phyloP scores from a whole-genome alignment of 805 yeast genomes.

The Candida awuae region DNA sequence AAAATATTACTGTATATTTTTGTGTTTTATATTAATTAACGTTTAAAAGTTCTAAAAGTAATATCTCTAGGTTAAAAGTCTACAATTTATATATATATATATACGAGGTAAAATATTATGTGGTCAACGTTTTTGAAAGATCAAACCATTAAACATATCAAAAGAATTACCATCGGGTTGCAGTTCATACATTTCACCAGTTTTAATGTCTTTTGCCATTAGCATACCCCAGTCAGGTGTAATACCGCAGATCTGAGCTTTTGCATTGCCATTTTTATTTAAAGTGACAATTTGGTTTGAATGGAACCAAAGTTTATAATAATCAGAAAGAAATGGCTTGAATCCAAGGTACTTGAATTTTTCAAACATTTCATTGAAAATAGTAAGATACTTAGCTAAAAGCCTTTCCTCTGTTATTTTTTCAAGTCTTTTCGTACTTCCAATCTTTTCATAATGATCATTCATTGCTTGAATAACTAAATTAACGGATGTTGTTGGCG shows the following conservation, averaged over 20 bases:
- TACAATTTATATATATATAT: background rate
- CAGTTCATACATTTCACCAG: conserved; percentile 55
- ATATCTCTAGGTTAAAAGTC: background rate
- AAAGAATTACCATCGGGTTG: conserved; percentile 98
- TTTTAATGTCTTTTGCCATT: conserved; percentile 61
- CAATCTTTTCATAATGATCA: conserved; percentile 35
- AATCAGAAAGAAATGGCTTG: conserved; percentile 53
- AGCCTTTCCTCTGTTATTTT: conserved; percentile 37
- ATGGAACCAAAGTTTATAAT: conserved; percentile 86
- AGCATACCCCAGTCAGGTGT: conserved; percentile 79
- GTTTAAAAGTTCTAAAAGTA: conserved; percentile 6
- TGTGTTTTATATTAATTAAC: conserved; percentile 11
- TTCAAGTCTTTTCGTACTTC: conserved; percentile 21
- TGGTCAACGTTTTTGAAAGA: conserved; percentile 44
- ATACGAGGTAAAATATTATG: background rate
- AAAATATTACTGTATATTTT: conserved; percentile 9
- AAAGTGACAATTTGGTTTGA: conserved; percentile 62
- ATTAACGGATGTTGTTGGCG: conserved; percentile 88
- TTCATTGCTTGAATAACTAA: conserved; percentile 58
- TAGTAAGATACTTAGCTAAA: conserved; percentile 59
- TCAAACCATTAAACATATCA: conserved; percentile 86
- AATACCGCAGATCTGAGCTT: conserved; percentile 71
- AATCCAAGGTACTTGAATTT: conserved; percentile 62
- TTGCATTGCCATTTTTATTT: conserved; percentile 31
- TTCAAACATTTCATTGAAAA: conserved; percentile 54